Base-by-base conservation (phyloP, 1,284 basidiomycete species). In the Tilletia indica region DNA sequence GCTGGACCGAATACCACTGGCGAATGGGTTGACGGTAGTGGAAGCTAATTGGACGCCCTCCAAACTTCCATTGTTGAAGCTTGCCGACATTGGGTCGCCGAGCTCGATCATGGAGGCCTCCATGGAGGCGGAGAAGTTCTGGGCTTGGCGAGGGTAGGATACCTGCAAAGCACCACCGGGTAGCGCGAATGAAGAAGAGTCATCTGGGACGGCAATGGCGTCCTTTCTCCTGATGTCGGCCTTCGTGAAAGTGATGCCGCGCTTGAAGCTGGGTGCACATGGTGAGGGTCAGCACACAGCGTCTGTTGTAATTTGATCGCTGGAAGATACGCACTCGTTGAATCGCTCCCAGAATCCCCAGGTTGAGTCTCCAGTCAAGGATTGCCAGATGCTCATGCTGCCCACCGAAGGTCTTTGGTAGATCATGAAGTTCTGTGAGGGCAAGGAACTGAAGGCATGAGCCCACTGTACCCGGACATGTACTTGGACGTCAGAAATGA, bases 381-480 rank as follows among this genome's bases (percentile, higher is more conserved):
- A 54, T 12, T 76, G 73, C 78, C 78, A 80, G 4, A 64, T 72
- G 58, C 72, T 71, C 39, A 75, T 74, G 2, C 73, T 75, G 3
- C 72, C 58, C n/a, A 58, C 61, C 3, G 76, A 70, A 1, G 77
- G 77, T 4, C 76, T 68, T 47, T 78, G 78, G 68, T 78, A 76
- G 14, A 80, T 25, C 77, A 78, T 80, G 38, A 78, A 80, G 67
- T 80, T 78, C n/a, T 74, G 25, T 31, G 25, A 31, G 25, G 25
- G 25, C 25, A 31, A 31, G 25, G 25, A 31, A 31, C 25, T 31
- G 25, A 31, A 31, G 25, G 25, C 25, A 31, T 31, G 1, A 14
- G 2, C 21, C 48, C 21, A 14, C 21, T 14, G 14, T 21, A 51
- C 48, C 48, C 48, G 21, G 21, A 21, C 48, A 51, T 51, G 48